Conservation (phyloP, 1,139 yeast genomes). For the Lodderomyces parapsilosis region DNA sequence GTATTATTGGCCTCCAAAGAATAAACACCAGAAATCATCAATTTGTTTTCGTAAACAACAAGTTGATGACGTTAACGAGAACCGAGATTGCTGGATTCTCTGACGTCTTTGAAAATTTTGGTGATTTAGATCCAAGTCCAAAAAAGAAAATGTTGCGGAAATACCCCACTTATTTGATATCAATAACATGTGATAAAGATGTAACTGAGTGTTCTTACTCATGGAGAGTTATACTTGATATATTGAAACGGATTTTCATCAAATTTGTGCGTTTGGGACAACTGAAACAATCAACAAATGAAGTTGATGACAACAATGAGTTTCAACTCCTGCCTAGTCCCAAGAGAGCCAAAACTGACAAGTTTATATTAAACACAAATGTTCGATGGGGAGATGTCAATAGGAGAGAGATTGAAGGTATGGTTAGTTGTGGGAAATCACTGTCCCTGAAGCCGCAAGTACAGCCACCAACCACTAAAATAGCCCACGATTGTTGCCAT, state of each 20-base stretch:
- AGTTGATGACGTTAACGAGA: slow-evolving; percentile 23
- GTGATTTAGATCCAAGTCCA: slow-evolving; percentile 4
- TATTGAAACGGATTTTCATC: slow-evolving; percentile 27
- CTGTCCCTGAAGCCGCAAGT: background rate
- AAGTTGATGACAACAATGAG: too few relatives aligned
- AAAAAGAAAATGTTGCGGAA: slow-evolving; percentile 11
- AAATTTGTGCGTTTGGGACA: slow-evolving; percentile 27
- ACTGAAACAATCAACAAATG: slow-evolving; percentile 3
- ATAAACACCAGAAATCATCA: slow-evolving; percentile 40
- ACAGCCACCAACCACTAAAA: background rate
- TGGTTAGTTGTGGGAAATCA: slow-evolving; percentile 5
- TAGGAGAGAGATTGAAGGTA: slow-evolving; percentile 10
- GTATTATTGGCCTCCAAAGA: slow-evolving; percentile 28
- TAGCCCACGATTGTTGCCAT: background rate
- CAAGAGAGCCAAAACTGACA: slow-evolving; percentile 8
- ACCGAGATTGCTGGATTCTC: slow-evolving; percentile 27
- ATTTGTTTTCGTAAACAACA: slow-evolving; percentile 46
- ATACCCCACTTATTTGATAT: slow-evolving; percentile 39
- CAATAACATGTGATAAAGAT: slow-evolving; percentile 27
- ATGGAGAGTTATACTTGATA: slow-evolving; percentile 23
- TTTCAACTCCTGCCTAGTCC: slow-evolving; percentile 11
- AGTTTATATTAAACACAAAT: slow-evolving; percentile 10
- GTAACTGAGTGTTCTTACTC: slow-evolving; percentile 32
- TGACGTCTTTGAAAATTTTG: slow-evolving; percentile 20
- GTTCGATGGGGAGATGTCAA: slow-evolving; percentile 9